A percentile compares a stretch with the other conserved stretches of the same genome.
Evolutionary conservation across 306 rosid genomes (phyloP).

Genomic region (Cercis canadensis): DNA sequence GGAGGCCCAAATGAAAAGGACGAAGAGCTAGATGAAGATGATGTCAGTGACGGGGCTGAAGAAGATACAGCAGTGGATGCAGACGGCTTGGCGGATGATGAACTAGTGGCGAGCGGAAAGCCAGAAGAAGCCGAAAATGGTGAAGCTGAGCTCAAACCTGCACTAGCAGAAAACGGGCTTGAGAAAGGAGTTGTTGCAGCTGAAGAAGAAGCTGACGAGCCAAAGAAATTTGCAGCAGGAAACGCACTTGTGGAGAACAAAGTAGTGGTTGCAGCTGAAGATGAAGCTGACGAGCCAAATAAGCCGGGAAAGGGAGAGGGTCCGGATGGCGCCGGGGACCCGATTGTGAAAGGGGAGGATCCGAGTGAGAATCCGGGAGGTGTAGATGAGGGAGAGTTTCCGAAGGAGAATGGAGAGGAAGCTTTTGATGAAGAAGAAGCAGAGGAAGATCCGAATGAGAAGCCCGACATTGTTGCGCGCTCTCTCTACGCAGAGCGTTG

Average conservation of each 20-base stretch:
- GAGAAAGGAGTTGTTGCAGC: constrained; percentile 46
- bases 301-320: constrained; percentile 16
- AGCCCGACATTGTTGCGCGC: constrained; percentile 64
- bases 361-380: constrained; percentile 40
- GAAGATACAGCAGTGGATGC: constrained; percentile 37
- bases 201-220: constrained; percentile 41
- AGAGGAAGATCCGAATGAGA: constrained; percentile 46
- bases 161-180: constrained; percentile 37
- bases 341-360: constrained; percentile 33
- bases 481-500: background rate
- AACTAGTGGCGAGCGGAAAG: constrained; percentile 37
- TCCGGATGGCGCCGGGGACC: constrained; percentile 2
- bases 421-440: constrained; percentile 40
- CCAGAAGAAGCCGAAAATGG: constrained; percentile 46
- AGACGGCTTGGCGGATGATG: constrained; percentile 49
- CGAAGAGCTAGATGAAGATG: constrained; percentile 46
- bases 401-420: constrained; percentile 29
- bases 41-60: constrained; percentile 42
- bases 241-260: constrained; percentile 17
- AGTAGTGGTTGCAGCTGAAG: constrained; percentile 3
- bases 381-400: constrained; percentile 39
- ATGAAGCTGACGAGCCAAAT: constrained; percentile 11
- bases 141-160: constrained; percentile 42
- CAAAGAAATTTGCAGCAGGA: constrained; percentile 32
- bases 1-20: constrained; percentile 58